These are phyloP conservation scores for Pichia kluyveri DNA, from an alignment of 805 yeast genomes.

Conservation along the genomic window DNA sequence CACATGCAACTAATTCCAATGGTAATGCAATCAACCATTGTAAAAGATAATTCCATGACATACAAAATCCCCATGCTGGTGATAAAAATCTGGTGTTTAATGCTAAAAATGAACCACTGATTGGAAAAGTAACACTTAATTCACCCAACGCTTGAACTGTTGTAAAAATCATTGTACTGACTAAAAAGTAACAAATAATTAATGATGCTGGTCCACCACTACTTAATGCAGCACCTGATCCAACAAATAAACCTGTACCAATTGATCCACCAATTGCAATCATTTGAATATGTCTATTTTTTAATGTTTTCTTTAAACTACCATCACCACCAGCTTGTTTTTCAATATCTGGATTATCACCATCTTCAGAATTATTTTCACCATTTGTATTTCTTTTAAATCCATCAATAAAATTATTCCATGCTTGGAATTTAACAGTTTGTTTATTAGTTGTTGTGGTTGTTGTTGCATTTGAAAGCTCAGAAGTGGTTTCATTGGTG, in stretches of 20 bases:
- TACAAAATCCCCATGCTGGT: constrained; percentile 48
- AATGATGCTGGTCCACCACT: constrained; percentile 63
- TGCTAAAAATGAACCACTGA: constrained; percentile 46
- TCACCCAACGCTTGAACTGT: constrained; percentile 57
- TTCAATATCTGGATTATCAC: constrained; percentile 31
- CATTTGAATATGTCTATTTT: constrained; percentile 61
- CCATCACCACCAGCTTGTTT: constrained; percentile 34
- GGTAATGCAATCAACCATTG: constrained; percentile 43
- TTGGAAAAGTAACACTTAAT: constrained; percentile 48
- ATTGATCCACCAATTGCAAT: constrained; percentile 74
- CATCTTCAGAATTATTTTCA: background rate
- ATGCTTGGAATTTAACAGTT: background rate
- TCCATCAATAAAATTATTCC: constrained; percentile 13
- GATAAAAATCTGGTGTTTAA: constrained; percentile 49
- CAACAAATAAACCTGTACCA: constrained; percentile 72
- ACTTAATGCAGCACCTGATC: constrained; percentile 50
- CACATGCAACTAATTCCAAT: constrained; percentile 41
- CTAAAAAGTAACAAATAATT: constrained; percentile 46
- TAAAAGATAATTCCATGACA: constrained; percentile 45
- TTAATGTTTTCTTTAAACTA: constrained; percentile 38
- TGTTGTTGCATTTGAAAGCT: too few relatives aligned
- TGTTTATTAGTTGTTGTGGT: too few relatives aligned
- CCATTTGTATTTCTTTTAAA: constrained; percentile 16
- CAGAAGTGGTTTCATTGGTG: background rate
- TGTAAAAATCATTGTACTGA: constrained; percentile 47